phyloP scores from a whole-genome alignment of 2,329 filamentous ascomycete species.

The Microsporum canis region DNA sequence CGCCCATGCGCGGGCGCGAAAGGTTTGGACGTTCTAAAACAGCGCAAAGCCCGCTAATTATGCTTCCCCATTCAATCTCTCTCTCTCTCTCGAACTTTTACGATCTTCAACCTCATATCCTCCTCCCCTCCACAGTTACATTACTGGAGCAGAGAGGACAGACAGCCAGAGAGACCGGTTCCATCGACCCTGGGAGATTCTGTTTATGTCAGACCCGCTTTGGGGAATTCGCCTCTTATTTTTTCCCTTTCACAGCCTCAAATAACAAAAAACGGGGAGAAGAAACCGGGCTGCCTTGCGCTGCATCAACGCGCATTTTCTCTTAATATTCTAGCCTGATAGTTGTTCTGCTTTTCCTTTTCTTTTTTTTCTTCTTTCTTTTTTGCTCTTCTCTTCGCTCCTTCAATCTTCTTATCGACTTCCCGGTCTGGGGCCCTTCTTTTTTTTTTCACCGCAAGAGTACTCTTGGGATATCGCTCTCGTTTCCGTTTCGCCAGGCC shows the following conservation, averaged over 20 bases:
- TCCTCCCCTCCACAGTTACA: neutral
- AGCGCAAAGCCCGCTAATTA: conserved; percentile 1
- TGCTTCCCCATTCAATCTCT: neutral
- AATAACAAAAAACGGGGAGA: neutral
- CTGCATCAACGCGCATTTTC: neutral
- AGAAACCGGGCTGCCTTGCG: neutral
- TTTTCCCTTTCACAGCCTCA: neutral
- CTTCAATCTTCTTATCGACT: neutral
- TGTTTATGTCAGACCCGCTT: neutral
- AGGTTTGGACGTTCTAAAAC: neutral
- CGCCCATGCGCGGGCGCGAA: neutral
- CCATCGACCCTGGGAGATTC: neutral
- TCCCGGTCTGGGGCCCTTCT: neutral
- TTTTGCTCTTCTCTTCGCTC: conserved; percentile 4
- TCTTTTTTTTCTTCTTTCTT: neutral
- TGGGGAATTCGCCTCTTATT: neutral
- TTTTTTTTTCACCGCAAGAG: neutral
- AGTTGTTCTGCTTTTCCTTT: neutral
- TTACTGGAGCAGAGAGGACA: neutral
- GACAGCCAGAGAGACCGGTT: neutral
- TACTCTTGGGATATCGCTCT: neutral
- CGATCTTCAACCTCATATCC: neutral
- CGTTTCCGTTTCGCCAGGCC: neutral
- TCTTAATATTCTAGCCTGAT: neutral
- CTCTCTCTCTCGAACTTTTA: neutral